A percentile compares a stretch with the other conserved stretches of the same genome.
These are phyloP conservation scores for Ettlia oleoabundans DNA, from an alignment of 139 green algal species.

Conservation along the genomic window DNA sequence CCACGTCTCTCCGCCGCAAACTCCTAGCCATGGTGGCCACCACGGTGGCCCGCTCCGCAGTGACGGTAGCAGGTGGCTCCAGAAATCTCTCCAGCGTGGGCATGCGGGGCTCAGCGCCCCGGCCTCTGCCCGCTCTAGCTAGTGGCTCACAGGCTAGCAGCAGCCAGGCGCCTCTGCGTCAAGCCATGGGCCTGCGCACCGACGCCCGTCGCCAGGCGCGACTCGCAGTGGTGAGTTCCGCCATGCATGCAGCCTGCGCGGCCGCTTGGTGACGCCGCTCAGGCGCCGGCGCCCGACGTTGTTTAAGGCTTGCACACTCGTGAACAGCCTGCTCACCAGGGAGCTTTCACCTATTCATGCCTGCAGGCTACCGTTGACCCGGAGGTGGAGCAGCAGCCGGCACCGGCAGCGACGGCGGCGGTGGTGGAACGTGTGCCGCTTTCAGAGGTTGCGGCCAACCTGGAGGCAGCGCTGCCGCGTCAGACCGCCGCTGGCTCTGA, in stretches of 20 bases:
- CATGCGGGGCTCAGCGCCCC: not conserved
- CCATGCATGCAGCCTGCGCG: not conserved
- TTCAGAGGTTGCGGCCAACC: not conserved
- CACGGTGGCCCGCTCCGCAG: slow-evolving; percentile 1
- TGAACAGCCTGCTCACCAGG: not conserved
- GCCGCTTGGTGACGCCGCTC: not conserved
- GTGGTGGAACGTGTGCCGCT: slow-evolving; percentile 14
- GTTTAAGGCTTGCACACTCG: not conserved
- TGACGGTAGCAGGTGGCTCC: not conserved
- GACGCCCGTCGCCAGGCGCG: not conserved
- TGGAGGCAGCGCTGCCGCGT: not conserved
- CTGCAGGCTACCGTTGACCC: slow-evolving; percentile 22
- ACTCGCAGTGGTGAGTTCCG: slow-evolving; percentile 2
- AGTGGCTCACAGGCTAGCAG: not conserved
- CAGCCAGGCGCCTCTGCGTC: not conserved
- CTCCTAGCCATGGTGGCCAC: not conserved
- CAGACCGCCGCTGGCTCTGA: not conserved
- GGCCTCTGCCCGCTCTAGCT: not conserved
- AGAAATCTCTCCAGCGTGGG: slow-evolving; percentile 1
- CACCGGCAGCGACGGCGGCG: too few relatives aligned
- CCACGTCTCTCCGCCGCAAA: not conserved
- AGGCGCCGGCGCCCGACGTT: not conserved
- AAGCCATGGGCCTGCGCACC: not conserved
- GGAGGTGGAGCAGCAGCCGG: not conserved
- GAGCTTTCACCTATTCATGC: not conserved